Conservation (phyloP, 345 rosid species). For the Euphorbia lathyris region DNA sequence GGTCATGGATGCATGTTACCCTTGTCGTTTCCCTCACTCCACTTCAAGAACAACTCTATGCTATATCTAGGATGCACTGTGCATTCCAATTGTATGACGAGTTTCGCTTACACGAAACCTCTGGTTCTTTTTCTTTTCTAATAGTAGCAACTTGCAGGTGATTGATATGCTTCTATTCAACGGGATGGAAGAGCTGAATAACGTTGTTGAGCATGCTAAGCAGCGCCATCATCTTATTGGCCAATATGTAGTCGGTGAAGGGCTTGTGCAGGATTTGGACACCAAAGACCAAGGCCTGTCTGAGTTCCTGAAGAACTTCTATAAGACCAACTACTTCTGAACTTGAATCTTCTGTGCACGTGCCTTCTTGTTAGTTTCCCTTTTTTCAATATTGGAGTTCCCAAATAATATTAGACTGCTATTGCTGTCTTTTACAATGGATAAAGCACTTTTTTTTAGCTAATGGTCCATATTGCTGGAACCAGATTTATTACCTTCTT, state of each 20-base stretch:
- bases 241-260: constrained; percentile 71
- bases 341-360: constrained; percentile 6
- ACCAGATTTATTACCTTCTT: constrained; percentile 5
- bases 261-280: constrained; percentile 65
- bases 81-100: neutral
- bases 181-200: constrained; percentile 86
- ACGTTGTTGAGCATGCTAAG: constrained; percentile 85
- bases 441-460: neutral
- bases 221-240: constrained; percentile 98
- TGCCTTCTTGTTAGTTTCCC: neutral
- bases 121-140: neutral
- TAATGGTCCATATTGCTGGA: constrained; percentile 5
- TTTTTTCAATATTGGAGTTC: constrained; percentile 13
- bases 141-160: constrained; percentile 46
- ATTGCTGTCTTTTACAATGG: constrained; percentile 13
- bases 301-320: constrained; percentile 82
- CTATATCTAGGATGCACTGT: neutral
- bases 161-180: constrained; percentile 92
- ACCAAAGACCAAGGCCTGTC: constrained; percentile 68
- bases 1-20: no score
- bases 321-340: constrained; percentile 81
- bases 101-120: neutral
- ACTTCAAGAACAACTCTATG: neutral
- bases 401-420: constrained; percentile 30
- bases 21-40: neutral